Percentiles rank a stretch among this genome's conserved stretches.
Evolutionary conservation across 768 basidiomycete genomes (phyloP).

Genomic region (Lentinula edodes): DNA sequence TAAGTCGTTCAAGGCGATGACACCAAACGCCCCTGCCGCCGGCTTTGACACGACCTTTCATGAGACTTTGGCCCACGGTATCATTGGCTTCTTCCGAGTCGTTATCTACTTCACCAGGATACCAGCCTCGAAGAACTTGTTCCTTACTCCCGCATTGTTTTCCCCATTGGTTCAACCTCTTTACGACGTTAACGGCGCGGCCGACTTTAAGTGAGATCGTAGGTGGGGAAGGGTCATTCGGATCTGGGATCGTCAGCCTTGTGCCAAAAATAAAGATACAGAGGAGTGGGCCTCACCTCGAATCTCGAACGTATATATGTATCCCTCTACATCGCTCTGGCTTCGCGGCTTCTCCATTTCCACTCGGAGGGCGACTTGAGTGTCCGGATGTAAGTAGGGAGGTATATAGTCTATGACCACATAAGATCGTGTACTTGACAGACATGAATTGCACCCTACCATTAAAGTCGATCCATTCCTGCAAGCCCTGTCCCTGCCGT

Average conservation of each 20-base stretch:
- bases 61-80: conserved; percentile 35
- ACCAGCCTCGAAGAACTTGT: conserved; percentile 69
- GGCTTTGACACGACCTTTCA: conserved; percentile 60
- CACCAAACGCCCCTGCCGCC: conserved; percentile 61
- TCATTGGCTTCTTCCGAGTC: conserved; percentile 27
- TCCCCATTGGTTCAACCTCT: conserved; percentile 73
- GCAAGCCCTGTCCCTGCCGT: background rate
- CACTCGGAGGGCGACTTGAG: conserved; percentile 48
- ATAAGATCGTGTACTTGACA: conserved; percentile 9
- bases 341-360: conserved; percentile 44
- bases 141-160: conserved; percentile 78
- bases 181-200: conserved; percentile 65
- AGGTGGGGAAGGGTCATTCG: background rate
- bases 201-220: conserved; percentile 74
- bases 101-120: conserved; percentile 50
- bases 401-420: conserved; percentile 60
- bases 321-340: conserved; percentile 58
- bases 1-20: conserved; percentile 73
- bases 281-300: conserved; percentile 38
- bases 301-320: conserved; percentile 81
- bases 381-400: conserved; percentile 52
- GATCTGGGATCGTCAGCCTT: background rate
- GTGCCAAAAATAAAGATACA: background rate
- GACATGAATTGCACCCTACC: conserved; percentile 30
- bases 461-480: conserved; percentile 51